Percentiles rank a stretch among this genome's conserved stretches.
Conservation (phyloP, 108 stramenopile species). For the Epithemia pelagica region DNA sequence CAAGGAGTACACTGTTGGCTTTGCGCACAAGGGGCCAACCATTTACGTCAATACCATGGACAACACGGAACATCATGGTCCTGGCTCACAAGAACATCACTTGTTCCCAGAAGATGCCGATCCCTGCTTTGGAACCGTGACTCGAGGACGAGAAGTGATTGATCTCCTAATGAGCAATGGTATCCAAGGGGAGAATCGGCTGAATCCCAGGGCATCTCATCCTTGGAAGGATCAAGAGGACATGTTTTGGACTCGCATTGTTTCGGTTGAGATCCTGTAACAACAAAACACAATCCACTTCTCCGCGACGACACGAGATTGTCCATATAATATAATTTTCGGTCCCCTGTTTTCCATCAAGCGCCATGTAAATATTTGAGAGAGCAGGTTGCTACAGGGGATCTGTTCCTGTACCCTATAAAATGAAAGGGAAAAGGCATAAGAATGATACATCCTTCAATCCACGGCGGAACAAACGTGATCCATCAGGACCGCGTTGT, state of each 20-base stretch:
- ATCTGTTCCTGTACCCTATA: too few species aligned
- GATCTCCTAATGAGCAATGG: slow-evolving; percentile 6
- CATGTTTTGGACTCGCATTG: slow-evolving; percentile 6
- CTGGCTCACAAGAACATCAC: slow-evolving; percentile 61
- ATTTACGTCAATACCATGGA: slow-evolving; percentile 79
- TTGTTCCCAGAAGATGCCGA: slow-evolving; percentile 72
- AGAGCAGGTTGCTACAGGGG: too few species aligned
- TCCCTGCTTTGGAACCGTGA: slow-evolving; percentile 78
- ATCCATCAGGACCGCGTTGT: too few species aligned
- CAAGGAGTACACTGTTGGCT: slow-evolving; percentile 66
- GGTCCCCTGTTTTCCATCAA: too few species aligned
- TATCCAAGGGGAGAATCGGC: not conserved
- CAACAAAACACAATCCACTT: too few species aligned
- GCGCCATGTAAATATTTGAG: too few species aligned
- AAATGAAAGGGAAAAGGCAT: too few species aligned
- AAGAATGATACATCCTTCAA: too few species aligned
- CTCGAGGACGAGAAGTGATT: slow-evolving; percentile 37
- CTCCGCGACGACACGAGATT: too few species aligned
- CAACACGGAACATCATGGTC: slow-evolving; percentile 73
- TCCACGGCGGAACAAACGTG: too few species aligned
- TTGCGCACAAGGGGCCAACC: slow-evolving; percentile 70
- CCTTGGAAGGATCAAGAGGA: not conserved
- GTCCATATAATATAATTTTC: too few species aligned
- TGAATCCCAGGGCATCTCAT: not conserved
- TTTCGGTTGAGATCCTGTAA: slow-evolving; percentile 1